Evolutionary conservation across 164 flowering plant species (phyloP).

Genomic region (Chloranthus sessilifolius): DNA sequence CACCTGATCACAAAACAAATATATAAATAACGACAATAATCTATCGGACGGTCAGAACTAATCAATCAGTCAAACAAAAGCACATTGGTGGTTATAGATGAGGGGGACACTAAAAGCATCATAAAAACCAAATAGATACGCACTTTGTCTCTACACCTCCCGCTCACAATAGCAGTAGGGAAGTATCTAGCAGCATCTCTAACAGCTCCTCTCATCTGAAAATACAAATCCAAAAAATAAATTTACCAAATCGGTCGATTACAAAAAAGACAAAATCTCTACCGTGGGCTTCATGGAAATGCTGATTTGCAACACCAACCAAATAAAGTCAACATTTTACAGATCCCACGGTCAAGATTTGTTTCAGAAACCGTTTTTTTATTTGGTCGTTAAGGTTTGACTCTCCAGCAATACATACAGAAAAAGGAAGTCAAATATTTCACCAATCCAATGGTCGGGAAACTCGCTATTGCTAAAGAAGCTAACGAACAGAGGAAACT

Average conservation of each 20-base stretch:
- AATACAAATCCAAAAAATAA: neutral
- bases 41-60: neutral
- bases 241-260: too few species aligned
- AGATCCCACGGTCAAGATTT: too few species aligned
- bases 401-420: neutral
- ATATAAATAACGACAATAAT: neutral
- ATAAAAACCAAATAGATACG: slow-evolving; percentile 14
- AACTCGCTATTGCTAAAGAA: too few species aligned
- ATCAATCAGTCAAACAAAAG: neutral
- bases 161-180: slow-evolving; percentile 84
- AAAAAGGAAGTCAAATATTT: neutral
- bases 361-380: too few species aligned
- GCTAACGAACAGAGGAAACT: slow-evolving; percentile 1
- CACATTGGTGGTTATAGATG: neutral
- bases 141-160: slow-evolving; percentile 80
- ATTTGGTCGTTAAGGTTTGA: too few species aligned
- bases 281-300: too few species aligned
- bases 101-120: neutral
- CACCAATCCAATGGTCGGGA: too few species aligned
- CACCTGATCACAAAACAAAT: slow-evolving; percentile 40
- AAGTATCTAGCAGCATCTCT: slow-evolving; percentile 52
- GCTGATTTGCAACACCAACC: too few species aligned
- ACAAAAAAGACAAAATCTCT: too few species aligned
- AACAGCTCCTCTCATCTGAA: slow-evolving; percentile 69
- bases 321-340: too few species aligned